phyloP scores from a whole-genome alignment of 192 early-diverging fungal species.

The Coemansia sp. region DNA sequence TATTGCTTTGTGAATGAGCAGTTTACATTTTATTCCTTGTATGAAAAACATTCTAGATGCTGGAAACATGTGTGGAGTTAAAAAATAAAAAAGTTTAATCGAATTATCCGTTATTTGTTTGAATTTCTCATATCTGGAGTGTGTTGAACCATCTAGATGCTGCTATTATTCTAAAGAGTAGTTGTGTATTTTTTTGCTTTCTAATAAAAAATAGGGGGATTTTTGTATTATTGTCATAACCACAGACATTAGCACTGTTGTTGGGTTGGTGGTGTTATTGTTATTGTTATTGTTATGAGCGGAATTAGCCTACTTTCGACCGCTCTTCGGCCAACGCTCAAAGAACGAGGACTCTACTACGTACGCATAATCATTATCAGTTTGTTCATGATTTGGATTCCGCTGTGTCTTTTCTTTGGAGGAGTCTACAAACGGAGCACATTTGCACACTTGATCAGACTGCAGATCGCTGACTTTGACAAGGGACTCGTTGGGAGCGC shows the following conservation, averaged over 20 bases:
- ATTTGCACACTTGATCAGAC: slow-evolving; percentile 1
- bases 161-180: no score
- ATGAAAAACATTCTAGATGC: not conserved
- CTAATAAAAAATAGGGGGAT: not conserved
- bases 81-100: no score
- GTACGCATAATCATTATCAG: slow-evolving; percentile 13
- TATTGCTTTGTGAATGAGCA: not conserved
- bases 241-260: not conserved
- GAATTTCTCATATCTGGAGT: no score
- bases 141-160: no score
- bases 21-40: not conserved
- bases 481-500: slow-evolving; percentile 13
- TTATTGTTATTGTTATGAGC: not conserved
- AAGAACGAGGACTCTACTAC: slow-evolving; percentile 16
- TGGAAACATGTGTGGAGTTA: no score
- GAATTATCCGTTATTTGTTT: no score
- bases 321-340: slow-evolving; percentile 5
- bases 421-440: slow-evolving; percentile 14
- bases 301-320: slow-evolving; percentile 12
- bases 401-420: slow-evolving; percentile 22
- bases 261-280: not conserved
- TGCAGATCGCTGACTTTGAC: slow-evolving; percentile 25
- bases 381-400: slow-evolving; percentile 19
- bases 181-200: no score
- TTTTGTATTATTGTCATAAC: not conserved